Conservation (phyloP, 2,329 filamentous ascomycete genomes). For the Graphilbum fragrans region DNA sequence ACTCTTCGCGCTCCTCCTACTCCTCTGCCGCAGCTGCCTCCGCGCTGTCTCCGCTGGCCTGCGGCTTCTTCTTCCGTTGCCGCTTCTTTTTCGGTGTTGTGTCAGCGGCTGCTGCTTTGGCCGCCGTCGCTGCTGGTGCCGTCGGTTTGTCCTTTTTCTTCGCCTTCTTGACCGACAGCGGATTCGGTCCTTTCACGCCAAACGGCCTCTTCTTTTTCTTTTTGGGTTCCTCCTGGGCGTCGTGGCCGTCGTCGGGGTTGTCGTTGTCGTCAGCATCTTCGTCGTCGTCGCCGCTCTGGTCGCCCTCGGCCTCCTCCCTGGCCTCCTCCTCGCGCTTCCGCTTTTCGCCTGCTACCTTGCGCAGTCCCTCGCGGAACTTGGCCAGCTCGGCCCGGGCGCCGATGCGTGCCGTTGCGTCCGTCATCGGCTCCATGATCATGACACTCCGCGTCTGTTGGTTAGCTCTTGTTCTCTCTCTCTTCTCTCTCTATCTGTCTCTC, state of each 20-base stretch:
- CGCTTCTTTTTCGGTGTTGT: slow-evolving; percentile 12
- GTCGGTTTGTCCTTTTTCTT: slow-evolving; percentile 16
- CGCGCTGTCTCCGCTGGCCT: slow-evolving; percentile 1
- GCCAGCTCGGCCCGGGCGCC: slow-evolving; percentile 57
- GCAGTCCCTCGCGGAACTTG: slow-evolving; percentile 63
- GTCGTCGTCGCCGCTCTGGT: slow-evolving; percentile 17
- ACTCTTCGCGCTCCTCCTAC: background rate
- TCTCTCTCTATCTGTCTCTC: background rate
- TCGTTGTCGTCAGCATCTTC: slow-evolving; percentile 16
- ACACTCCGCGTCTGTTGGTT: slow-evolving; percentile 34
- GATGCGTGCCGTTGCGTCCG: slow-evolving; percentile 48
- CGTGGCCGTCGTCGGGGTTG: slow-evolving; percentile 29
- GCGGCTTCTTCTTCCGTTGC: slow-evolving; percentile 13
- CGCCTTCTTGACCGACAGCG: slow-evolving; percentile 21
- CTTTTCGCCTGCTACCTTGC: slow-evolving; percentile 31
- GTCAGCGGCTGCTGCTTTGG: background rate
- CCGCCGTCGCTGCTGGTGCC: background rate
- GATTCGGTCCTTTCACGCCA: slow-evolving; percentile 20
- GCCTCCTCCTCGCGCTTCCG: slow-evolving; percentile 30
- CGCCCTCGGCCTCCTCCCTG: background rate
- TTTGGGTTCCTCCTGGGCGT: slow-evolving; percentile 14
- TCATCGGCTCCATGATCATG: slow-evolving; percentile 62
- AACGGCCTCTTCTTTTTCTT: slow-evolving; percentile 18
- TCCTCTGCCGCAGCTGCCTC: background rate
- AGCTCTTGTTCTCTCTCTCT: background rate